Base-by-base conservation (phyloP, 306 rosid species). In the Neltuma alba region DNA sequence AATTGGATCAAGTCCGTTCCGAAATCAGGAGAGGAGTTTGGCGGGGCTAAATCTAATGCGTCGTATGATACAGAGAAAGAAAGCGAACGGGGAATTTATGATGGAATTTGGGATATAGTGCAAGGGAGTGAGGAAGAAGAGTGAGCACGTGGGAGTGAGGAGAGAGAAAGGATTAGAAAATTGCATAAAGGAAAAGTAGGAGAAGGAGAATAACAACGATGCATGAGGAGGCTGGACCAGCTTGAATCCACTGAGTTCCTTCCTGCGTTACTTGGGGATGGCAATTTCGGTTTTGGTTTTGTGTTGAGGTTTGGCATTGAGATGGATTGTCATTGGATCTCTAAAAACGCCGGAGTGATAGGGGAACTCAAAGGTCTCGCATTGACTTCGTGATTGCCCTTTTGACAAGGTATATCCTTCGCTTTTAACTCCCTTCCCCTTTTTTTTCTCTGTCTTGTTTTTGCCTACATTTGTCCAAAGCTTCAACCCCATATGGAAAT, bases 81-180 rank as follows among this genome's bases (percentile, higher is more conserved):
- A 68, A 45, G 73, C 12, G 34, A 40, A 66, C 23, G 12, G 6
- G 55, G 61, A 48, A 33, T 33, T 34, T 16, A 33, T 34, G 69
- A 62, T 3, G 58, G 31, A 38, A 57, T 13, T 75, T 60, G 6
- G 30, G 18, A 21, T 31, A 0, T 15, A 34, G 25, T 31, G 73
- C 62, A 74, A 66, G 74, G 47, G 38, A 70, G 37, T 2, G 28
- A 31, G 70, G 71, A 18, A 37, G 71, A 33, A 27, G 34, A 79
- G 81, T 16, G 63, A 38, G 85, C 89, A 86, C 91, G 88, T 84
- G 88, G 80, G 77, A 70, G 62, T 48, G 87, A 60, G 82, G 37
- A 5, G 60, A 76, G 60, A 79, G 82, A 79, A 57, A 58, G 62
- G 50, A 45, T 71, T 75, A 85, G 70, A 81, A 79, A 82, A 82